These are phyloP conservation scores for Phytomonas sp. DNA, from an alignment of 208 protist species.

Conservation along the genomic window DNA sequence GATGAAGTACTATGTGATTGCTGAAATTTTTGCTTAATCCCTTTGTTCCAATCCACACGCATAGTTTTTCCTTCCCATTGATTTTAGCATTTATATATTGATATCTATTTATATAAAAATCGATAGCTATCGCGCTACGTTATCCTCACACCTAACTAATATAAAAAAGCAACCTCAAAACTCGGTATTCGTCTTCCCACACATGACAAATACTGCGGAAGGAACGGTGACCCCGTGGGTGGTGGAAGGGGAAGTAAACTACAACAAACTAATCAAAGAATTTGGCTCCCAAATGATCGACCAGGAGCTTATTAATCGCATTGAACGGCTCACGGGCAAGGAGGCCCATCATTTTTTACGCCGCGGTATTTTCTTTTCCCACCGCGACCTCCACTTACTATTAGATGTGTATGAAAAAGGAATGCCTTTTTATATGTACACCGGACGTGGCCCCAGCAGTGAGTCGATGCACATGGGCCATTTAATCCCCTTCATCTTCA, in stretches of 20 bases:
- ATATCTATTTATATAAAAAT: too few species aligned
- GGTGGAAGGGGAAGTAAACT: conserved; percentile 91
- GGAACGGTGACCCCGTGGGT: conserved; percentile 87
- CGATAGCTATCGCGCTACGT: neutral
- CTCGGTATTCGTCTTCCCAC: neutral
- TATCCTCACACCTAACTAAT: neutral
- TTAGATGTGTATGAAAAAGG: conserved; percentile 95
- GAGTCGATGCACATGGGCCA: conserved; percentile 99
- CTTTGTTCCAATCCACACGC: neutral
- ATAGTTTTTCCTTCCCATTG: neutral
- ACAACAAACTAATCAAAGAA: conserved; percentile 90
- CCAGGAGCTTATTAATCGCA: conserved; percentile 65
- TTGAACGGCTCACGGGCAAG: conserved; percentile 83
- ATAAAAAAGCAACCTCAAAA: neutral
- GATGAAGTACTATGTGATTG: neutral
- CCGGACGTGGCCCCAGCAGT: conserved; percentile 97
- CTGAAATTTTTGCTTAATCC: neutral
- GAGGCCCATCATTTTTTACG: conserved; percentile 86
- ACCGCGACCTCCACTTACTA: conserved; percentile 96
- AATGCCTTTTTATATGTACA: conserved; percentile 99
- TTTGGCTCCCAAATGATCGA: conserved; percentile 89
- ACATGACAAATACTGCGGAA: conserved; percentile 8
- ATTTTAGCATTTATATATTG: neutral
- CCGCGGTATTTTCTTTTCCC: conserved; percentile 97
- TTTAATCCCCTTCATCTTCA: conserved; percentile 99